A percentile compares a stretch with the other conserved stretches of the same genome.
These are phyloP conservation scores for Colletotrichum sublineola DNA, from an alignment of 2,329 filamentous ascomycete species.

Conservation along the genomic window DNA sequence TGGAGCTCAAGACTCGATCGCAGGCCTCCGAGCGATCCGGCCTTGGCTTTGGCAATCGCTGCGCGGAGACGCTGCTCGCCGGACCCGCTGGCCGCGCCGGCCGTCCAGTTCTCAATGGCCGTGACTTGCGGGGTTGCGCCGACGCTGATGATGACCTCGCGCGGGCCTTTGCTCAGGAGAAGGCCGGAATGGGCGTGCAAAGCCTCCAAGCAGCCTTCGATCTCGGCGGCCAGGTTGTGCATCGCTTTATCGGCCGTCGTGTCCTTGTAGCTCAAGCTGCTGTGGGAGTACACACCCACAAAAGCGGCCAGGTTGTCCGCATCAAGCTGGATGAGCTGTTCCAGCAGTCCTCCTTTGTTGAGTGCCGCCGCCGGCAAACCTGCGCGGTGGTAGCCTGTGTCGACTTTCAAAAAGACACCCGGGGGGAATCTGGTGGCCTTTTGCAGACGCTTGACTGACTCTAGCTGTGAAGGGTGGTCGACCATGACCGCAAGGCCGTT, in stretches of 20 bases:
- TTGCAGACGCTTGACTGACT: constrained; percentile 48
- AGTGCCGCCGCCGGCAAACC: constrained; percentile 63
- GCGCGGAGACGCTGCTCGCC: constrained; percentile 17
- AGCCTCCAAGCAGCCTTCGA: constrained; percentile 49
- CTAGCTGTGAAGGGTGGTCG: constrained; percentile 67
- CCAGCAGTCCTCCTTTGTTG: constrained; percentile 54
- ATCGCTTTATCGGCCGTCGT: constrained; percentile 47
- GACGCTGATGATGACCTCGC: constrained; percentile 48
- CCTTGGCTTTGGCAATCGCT: constrained; percentile 7
- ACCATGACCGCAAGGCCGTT: constrained; percentile 67
- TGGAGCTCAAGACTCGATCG: constrained; percentile 66
- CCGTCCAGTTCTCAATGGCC: constrained; percentile 46
- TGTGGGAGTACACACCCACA: constrained; percentile 51
- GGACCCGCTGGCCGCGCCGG: not conserved
- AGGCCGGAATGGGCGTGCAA: constrained; percentile 35
- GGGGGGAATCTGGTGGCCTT: constrained; percentile 48
- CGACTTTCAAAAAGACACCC: constrained; percentile 70
- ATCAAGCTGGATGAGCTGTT: constrained; percentile 49
- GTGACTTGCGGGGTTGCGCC: constrained; percentile 52
- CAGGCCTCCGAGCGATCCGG: constrained; percentile 9
- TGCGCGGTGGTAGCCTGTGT: constrained; percentile 74
- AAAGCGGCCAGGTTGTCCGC: constrained; percentile 30
- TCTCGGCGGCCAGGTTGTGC: constrained; percentile 48
- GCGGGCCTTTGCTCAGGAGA: constrained; percentile 36
- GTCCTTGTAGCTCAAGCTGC: constrained; percentile 51